These are phyloP conservation scores for Epichloe brachyelytri DNA, from an alignment of 2,329 filamentous ascomycete species.

Conservation along the genomic window DNA sequence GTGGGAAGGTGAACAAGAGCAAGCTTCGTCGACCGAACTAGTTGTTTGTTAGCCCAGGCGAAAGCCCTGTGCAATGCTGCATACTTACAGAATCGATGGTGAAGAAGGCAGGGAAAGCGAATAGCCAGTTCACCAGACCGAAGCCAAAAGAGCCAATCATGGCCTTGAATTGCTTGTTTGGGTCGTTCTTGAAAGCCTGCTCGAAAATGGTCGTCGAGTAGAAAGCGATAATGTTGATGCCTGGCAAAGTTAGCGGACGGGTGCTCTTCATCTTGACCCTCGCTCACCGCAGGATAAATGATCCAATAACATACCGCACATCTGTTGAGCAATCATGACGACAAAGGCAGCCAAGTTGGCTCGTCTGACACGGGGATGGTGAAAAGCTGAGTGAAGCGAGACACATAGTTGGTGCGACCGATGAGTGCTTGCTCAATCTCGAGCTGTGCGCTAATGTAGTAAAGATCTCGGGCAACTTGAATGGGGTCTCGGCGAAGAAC, in stretches of 20 bases:
- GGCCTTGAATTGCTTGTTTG: slow-evolving; percentile 29
- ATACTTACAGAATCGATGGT: slow-evolving; percentile 44
- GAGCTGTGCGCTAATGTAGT: slow-evolving; percentile 36
- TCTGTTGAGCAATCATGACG: slow-evolving; percentile 69
- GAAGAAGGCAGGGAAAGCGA: slow-evolving; percentile 53
- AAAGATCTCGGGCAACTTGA: slow-evolving; percentile 47
- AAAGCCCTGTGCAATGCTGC: neutral
- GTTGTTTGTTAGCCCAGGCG: slow-evolving; percentile 5
- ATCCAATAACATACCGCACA: slow-evolving; percentile 34
- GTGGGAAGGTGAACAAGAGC: slow-evolving; percentile 52
- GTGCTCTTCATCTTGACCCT: too few relatives aligned
- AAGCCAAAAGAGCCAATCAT: slow-evolving; percentile 34
- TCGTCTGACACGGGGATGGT: slow-evolving; percentile 52
- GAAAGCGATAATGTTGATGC: slow-evolving; percentile 59
- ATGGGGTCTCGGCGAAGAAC: slow-evolving; percentile 39
- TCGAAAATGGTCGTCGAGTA: slow-evolving; percentile 53
- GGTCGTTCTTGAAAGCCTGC: slow-evolving; percentile 39
- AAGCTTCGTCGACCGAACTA: slow-evolving; percentile 46
- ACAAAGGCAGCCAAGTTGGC: slow-evolving; percentile 65
- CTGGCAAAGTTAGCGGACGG: neutral
- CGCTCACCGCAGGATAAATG: neutral
- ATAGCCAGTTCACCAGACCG: slow-evolving; percentile 48
- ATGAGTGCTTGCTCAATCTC: slow-evolving; percentile 26
- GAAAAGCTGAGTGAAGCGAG: slow-evolving; percentile 47
- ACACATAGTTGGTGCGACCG: slow-evolving; percentile 27